A percentile compares a stretch with the other conserved stretches of the same genome.
Conservation (phyloP, 306 rosid genomes). For the Cicer bijugum region DNA sequence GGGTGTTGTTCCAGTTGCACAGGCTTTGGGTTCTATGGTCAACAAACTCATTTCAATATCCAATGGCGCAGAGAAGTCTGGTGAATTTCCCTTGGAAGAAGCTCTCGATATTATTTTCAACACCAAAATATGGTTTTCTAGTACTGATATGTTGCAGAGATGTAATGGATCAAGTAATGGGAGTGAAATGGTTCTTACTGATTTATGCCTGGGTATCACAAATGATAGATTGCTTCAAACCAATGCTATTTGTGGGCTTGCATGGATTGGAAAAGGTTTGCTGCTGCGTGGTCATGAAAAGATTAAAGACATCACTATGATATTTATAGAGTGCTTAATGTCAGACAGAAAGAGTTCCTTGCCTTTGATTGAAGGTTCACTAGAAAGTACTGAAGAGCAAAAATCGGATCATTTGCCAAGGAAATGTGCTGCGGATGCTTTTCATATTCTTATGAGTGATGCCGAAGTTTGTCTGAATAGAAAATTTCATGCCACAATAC, state of each 20-base stretch:
- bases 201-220: conserved; percentile 66
- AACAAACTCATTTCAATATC: conserved; percentile 71
- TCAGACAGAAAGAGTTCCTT: conserved; percentile 46
- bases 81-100: conserved; percentile 69
- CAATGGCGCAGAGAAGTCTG: conserved; percentile 48
- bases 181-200: conserved; percentile 58
- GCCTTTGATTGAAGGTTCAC: conserved; percentile 48
- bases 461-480: conserved; percentile 82
- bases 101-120: conserved; percentile 70
- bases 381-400: conserved; percentile 43
- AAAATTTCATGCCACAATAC: conserved; percentile 67
- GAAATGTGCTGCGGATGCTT: conserved; percentile 85
- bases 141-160: conserved; percentile 44
- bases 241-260: conserved; percentile 76
- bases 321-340: conserved; percentile 67
- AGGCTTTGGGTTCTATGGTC: conserved; percentile 90
- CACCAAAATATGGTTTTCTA: conserved; percentile 51
- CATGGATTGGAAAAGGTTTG: conserved; percentile 97
- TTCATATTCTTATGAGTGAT: conserved; percentile 89
- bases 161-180: conserved; percentile 50
- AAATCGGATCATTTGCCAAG: conserved; percentile 56
- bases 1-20: conserved; percentile 83
- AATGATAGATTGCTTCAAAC: conserved; percentile 63
- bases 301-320: conserved; percentile 74
- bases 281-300: conserved; percentile 84